Evolutionary conservation across 305 asterid species (phyloP).

Genomic region (Fraxinus albicans): DNA sequence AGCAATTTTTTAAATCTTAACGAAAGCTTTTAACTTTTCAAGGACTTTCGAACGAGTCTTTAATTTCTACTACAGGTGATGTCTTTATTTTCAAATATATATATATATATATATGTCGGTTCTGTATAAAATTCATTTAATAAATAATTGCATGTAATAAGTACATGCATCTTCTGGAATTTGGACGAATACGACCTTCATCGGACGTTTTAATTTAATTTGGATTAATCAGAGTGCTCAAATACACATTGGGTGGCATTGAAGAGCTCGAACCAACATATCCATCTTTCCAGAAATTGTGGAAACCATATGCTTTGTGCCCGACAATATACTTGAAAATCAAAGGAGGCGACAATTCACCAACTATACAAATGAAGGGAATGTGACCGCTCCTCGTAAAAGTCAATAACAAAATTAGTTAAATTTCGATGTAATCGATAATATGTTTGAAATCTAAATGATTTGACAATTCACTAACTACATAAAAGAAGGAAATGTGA

Average conservation of each 20-base stretch:
- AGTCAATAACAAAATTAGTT: neutral
- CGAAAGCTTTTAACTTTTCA: too few species aligned
- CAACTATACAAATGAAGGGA: neutral
- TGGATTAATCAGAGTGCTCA: neutral
- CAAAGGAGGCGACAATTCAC: neutral
- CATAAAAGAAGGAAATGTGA: neutral
- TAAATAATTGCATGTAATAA: too few species aligned
- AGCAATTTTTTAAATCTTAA: too few species aligned
- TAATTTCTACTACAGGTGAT: neutral
- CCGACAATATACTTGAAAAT: neutral
- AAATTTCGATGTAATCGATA: neutral
- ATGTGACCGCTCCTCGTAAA: neutral
- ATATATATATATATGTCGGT: too few species aligned
- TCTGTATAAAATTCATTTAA: neutral
- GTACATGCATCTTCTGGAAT: too few species aligned
- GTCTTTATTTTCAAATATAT: neutral
- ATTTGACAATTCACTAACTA: neutral
- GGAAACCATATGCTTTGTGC: neutral
- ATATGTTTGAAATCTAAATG: neutral
- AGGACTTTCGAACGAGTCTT: neutral
- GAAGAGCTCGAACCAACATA: neutral
- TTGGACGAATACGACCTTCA: too few species aligned
- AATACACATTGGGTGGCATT: neutral
- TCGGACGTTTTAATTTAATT: too few species aligned
- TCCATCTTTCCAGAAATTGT: neutral